Evolutionary conservation across 1,284 basidiomycete species (phyloP), one percentile per base, ranked within the genome.

Genomic region (Veloporphyrellus conicus): DNA sequence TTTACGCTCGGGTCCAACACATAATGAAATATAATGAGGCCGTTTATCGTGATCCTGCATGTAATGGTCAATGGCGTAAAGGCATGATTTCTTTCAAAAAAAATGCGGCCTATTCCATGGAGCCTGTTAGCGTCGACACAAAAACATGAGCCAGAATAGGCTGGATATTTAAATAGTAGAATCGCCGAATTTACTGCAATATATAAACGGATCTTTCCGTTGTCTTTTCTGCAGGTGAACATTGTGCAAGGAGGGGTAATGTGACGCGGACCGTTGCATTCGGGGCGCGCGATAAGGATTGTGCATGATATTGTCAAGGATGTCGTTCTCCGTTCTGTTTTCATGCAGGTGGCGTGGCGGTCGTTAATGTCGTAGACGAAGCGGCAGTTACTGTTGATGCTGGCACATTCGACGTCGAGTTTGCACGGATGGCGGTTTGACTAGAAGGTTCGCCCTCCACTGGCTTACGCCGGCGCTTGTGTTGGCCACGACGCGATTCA

Each of bases 401-500:
- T n/a, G n/a, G n/a, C 38, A 49, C 48, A 19, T 41, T 59, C 31
- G 62, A 53, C 25, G 52, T 49, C 22, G 62, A 54, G 41, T 50
- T 66, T 36, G 65, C 46, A 32, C 56, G 64, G 35, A 37, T 20
- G 20, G 61, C 23, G 14, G 56, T 43, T 43, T 67, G 63, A 35
- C 28, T 28, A n/a, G 52, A 22, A 40, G 58, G 6, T 33, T 67
- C 62, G n/a, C 55, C 45, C 23, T 65, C 63, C 28, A 53, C 48
- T 33, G 54, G 63, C 47, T 65, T 65, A 39, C 63, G 67, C 32
- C 63, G 63, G 33, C 73, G 74, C 55, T 76, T 76, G 59, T 75
- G 73, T 54, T 76, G 75, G 2, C 75, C 77, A 29, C 77, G 69
- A 35, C 73, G 71, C 12, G 73, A 78, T 57, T 78, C 75, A 49